Evolutionary conservation across 2,329 filamentous ascomycete species (phyloP), one percentile per base, ranked within the genome.

Genomic region (Myriosclerotinia scirpicola): DNA sequence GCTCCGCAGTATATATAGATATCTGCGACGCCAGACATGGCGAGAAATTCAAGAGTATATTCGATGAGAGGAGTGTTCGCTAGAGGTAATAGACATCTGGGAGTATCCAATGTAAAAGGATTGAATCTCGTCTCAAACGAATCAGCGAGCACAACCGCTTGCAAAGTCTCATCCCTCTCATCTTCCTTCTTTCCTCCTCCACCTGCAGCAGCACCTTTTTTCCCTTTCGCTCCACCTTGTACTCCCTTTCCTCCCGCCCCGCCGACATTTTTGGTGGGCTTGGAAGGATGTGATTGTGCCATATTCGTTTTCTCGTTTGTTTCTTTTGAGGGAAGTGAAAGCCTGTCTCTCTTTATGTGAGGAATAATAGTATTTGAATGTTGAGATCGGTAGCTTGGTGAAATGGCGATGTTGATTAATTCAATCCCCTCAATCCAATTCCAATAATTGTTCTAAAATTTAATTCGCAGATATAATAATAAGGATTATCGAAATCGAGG

Each of bases 1-100:
- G 92, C 88, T 68, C 92, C 91, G 73, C 90, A 94, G 80, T 97
- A 98, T 67, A 99, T 85, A 77, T 91, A 96, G 64, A 98, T 90
- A 71, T 97, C 92, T 73, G 95, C 88, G n/a, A 98, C 93, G 67
- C 93, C 93, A 67, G 95, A 93, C 84, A 94, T 94, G 71, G 93
- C 93, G 0, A 99, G 87, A 75, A 97, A 98, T 76, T 98, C 93
- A 74, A 98, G 88, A 5, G 94, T 98, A 78, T 99, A 98, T 79
- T 99, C 95, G 80, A 99, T 96, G 70, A 99, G 83, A 46, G 95
- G 94, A 1, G 90, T 93, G 78, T 98, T 98, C 68, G 92, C 95
- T 68, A 99, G 84, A 14, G 94, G 93, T 8, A 99, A 84, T 42
- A 99, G 89, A 81, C 95, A 98, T 83, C 95, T 86, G 76, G 95